Evolutionary conservation across 768 basidiomycete species (phyloP), one percentile per base, ranked within the genome.

Genomic region (Hortiboletus flavorubellus): DNA sequence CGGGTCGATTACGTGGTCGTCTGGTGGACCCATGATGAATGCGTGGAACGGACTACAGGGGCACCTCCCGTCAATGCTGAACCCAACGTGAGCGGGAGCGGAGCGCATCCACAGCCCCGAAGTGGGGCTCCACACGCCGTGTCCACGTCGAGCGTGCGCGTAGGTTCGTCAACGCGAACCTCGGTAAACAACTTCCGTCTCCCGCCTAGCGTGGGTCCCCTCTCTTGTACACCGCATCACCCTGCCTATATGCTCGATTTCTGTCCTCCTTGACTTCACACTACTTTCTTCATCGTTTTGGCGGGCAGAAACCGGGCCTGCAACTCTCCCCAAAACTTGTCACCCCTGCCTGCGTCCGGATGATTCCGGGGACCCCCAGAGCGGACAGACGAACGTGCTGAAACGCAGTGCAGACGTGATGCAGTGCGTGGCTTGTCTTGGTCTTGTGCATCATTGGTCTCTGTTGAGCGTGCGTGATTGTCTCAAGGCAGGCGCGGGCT

Each of bases 141-240:
- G 14, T 53, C 61, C 10, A 40, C 54, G n/a, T 42, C 46, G 8
- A 52, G 42, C 29, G 51, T 51, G 23, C 30, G 51, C 9, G 7
- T 45, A 41, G 51, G 49, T 3, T 29, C 46, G 6, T 4, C 37
- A 7, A 16, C n/a, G 16, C 37, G 8, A n/a, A 2, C 74, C 23
- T 73, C 79, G 2, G 69, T 75, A 54, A 81, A 81, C 29, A 80
- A 79, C 2, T 83, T 79, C 59, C 73, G 80, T 61, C 77, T 78
- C 52, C 78, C 79, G 0, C 67, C 76, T 46, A 78, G 76, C 23
- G 66, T 75, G 68, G 82, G 75, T 67, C 16, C 4, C 44, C 21
- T 23, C 12, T 54, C 15, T 2, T 21, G 46, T 34, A 21, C 18
- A 21, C 41, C 30, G 4, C n/a, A 10, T 30, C 7, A 15, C 34